These are phyloP conservation scores for Tetracladium setigerum DNA, from an alignment of 495 filamentous ascomycete species.

Conservation along the genomic window DNA sequence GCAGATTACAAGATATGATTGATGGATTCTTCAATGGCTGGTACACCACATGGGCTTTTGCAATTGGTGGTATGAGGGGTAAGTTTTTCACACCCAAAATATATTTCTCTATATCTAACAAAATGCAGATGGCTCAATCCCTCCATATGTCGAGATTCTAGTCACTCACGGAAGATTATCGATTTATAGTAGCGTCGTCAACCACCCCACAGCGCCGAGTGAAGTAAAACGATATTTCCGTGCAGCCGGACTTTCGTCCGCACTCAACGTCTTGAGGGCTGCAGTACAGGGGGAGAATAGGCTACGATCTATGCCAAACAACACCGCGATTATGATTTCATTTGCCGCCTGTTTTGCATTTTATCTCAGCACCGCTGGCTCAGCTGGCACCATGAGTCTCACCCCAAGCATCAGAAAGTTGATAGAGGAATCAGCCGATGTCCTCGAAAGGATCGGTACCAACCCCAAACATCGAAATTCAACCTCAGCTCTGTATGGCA, in stretches of 20 bases:
- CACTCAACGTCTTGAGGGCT: slow-evolving; percentile 64
- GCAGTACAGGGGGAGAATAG: slow-evolving; percentile 63
- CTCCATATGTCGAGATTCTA: slow-evolving; percentile 68
- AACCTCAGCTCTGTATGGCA: slow-evolving; percentile 52
- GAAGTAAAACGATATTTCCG: slow-evolving; percentile 67
- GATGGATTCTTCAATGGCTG: slow-evolving; percentile 55
- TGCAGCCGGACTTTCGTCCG: slow-evolving; percentile 58
- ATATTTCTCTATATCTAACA: neutral
- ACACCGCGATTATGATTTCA: slow-evolving; percentile 70
- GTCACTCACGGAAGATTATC: slow-evolving; percentile 65
- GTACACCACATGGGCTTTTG: slow-evolving; percentile 52
- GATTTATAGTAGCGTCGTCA: slow-evolving; percentile 67
- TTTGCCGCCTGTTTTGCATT: slow-evolving; percentile 67
- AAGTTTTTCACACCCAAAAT: slow-evolving; percentile 13
- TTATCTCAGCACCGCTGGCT: slow-evolving; percentile 50
- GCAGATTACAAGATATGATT: slow-evolving; percentile 50
- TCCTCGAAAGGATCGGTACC: slow-evolving; percentile 60
- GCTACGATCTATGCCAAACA: slow-evolving; percentile 70
- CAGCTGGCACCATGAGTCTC: slow-evolving; percentile 33
- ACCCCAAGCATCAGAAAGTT: slow-evolving; percentile 60
- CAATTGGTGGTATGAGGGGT: slow-evolving; percentile 50
- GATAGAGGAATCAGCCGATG: slow-evolving; percentile 62
- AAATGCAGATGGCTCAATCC: slow-evolving; percentile 46
- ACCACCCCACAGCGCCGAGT: slow-evolving; percentile 61
- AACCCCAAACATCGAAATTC: slow-evolving; percentile 57